Evolutionary conservation across 176 grass and related monocot species (phyloP).

Genomic region (Otatea glauca): DNA sequence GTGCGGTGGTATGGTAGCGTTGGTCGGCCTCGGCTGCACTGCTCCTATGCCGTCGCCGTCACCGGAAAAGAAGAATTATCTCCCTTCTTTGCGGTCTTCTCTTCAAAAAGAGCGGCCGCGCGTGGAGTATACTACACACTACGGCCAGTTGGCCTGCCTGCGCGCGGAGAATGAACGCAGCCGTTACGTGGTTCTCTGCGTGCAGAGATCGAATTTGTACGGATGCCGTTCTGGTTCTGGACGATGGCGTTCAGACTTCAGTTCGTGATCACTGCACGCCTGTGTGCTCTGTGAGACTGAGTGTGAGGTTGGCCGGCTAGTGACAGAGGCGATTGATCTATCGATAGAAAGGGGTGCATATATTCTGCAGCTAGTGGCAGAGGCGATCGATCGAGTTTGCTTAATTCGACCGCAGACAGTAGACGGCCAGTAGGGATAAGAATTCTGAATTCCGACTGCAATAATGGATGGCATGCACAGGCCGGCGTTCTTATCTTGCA

Average conservation of each 20-base stretch:
- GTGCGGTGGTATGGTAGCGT: background rate
- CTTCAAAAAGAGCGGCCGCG: too few species aligned
- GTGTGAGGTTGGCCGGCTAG: background rate
- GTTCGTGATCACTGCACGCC: background rate
- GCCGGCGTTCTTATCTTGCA: background rate
- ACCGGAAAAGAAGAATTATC: background rate
- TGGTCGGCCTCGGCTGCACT: background rate
- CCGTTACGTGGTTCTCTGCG: conserved; percentile 10
- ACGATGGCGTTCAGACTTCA: background rate
- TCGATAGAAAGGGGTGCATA: background rate
- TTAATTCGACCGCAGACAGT: background rate
- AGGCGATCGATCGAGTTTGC: background rate
- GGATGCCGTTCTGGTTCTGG: background rate
- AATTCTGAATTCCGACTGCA: background rate
- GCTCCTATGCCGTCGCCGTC: conserved; percentile 35
- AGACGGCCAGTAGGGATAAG: background rate
- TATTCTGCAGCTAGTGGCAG: background rate
- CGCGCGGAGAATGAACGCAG: background rate
- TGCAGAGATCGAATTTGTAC: background rate
- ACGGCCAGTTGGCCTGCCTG: background rate
- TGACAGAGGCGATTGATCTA: background rate
- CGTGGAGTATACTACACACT: too few species aligned
- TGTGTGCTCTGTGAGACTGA: background rate
- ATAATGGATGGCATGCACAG: background rate
- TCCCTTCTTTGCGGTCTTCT: too few species aligned